phyloP scores from a whole-genome alignment of 2,329 filamentous ascomycete genomes.

The Lasiodiplodia citricola region DNA sequence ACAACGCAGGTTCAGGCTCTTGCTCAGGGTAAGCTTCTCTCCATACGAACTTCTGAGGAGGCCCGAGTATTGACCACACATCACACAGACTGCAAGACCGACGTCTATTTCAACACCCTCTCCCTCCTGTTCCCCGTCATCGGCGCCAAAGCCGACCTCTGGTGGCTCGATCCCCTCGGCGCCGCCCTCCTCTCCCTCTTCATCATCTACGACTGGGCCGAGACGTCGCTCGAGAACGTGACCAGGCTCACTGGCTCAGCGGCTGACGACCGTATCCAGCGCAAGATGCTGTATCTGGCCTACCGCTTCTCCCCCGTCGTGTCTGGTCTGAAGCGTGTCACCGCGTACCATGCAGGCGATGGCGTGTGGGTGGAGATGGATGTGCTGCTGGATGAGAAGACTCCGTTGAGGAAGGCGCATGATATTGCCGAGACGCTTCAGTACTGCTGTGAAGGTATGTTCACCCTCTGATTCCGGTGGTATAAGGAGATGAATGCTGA shows the following conservation, averaged over 20 bases:
- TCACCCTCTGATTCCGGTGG: slow-evolving; percentile 26
- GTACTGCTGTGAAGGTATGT: slow-evolving; percentile 61
- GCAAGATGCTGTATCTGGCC: slow-evolving; percentile 65
- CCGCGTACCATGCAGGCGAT: slow-evolving; percentile 67
- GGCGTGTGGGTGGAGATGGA: slow-evolving; percentile 69
- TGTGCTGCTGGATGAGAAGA: slow-evolving; percentile 61
- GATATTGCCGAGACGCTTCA: slow-evolving; percentile 68
- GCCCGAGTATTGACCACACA: not conserved
- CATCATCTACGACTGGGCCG: slow-evolving; percentile 73
- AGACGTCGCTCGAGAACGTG: slow-evolving; percentile 65
- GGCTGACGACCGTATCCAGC: slow-evolving; percentile 56
- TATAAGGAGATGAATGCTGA: slow-evolving; percentile 37
- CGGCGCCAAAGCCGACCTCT: slow-evolving; percentile 62
- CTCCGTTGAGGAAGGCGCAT: slow-evolving; percentile 59
- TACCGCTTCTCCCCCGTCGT: slow-evolving; percentile 62
- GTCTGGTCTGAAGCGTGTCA: slow-evolving; percentile 59
- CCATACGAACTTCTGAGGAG: not conserved
- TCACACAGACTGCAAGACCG: slow-evolving; percentile 63
- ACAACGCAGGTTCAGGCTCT: slow-evolving; percentile 69
- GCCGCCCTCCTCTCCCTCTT: slow-evolving; percentile 67
- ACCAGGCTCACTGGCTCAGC: slow-evolving; percentile 64
- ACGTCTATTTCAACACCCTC: slow-evolving; percentile 68
- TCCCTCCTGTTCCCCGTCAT: slow-evolving; percentile 68
- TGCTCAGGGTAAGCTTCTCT: slow-evolving; percentile 51
- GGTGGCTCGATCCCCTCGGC: slow-evolving; percentile 71